These are phyloP conservation scores for Sordariomycetes sp. DNA, from an alignment of 2,329 filamentous ascomycete species.

Conservation along the genomic window DNA sequence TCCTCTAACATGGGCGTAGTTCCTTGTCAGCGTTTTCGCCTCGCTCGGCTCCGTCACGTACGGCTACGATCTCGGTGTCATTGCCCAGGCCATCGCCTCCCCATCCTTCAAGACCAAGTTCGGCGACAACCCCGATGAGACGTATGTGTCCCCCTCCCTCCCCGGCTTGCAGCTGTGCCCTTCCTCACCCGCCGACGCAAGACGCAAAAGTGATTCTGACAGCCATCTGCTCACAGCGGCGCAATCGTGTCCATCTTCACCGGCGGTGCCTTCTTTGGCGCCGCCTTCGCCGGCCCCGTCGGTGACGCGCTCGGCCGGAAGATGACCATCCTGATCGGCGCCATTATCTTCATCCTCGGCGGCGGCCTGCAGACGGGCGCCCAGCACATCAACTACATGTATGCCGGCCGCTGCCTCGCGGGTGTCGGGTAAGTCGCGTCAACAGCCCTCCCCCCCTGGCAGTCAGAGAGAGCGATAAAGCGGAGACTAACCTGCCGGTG, in stretches of 20 bases:
- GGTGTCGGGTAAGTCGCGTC: conserved; percentile 34
- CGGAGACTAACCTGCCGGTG: not conserved
- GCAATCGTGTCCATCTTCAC: conserved; percentile 70
- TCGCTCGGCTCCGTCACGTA: conserved; percentile 40
- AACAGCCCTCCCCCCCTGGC: not conserved
- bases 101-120: conserved; percentile 20
- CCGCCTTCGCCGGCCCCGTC: conserved; percentile 45
- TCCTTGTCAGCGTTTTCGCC: conserved; percentile 39
- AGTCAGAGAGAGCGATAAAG: not conserved
- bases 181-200: not conserved
- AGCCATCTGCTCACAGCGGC: conserved; percentile 26
- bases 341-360: conserved; percentile 57
- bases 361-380: conserved; percentile 64
- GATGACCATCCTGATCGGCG: conserved; percentile 59
- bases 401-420: conserved; percentile 54
- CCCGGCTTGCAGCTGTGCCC: no score
- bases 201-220: not conserved
- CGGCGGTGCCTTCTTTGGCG: conserved; percentile 61
- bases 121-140: conserved; percentile 2
- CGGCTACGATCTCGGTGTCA: conserved; percentile 42
- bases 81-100: conserved; percentile 37
- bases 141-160: not conserved
- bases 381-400: conserved; percentile 42
- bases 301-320: conserved; percentile 57
- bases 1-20: conserved; percentile 17